Evolutionary conservation across 306 rosid species (phyloP).

Genomic region (Prunus armeniaca): DNA sequence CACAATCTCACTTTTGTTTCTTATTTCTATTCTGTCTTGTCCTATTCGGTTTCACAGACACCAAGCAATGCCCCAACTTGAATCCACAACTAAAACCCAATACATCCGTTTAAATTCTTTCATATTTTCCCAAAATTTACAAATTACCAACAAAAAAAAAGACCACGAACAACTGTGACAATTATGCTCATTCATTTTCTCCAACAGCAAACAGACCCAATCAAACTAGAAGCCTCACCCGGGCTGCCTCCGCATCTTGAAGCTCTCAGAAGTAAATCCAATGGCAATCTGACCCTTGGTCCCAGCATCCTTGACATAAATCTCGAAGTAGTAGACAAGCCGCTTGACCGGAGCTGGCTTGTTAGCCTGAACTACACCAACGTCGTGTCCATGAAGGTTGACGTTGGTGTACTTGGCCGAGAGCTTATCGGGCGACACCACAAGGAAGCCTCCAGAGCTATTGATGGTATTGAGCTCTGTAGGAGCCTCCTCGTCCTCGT

Average conservation of each 20-base stretch:
- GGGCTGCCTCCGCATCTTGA: conserved; percentile 97
- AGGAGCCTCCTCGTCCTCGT: conserved; percentile 71
- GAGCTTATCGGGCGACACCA: conserved; percentile 78
- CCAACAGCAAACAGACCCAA: conserved; percentile 8
- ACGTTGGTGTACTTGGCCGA: conserved; percentile 71
- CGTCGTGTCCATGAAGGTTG: conserved; percentile 89
- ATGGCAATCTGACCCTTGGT: conserved; percentile 80
- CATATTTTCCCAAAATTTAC: neutral
- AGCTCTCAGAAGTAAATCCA: conserved; percentile 81
- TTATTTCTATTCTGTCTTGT: neutral
- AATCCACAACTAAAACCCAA: neutral
- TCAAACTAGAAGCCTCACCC: conserved; percentile 44
- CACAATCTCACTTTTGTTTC: neutral
- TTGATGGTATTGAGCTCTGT: conserved; percentile 84
- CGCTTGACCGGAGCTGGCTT: conserved; percentile 77
- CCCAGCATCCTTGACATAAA: conserved; percentile 86
- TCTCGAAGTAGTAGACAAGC: conserved; percentile 84
- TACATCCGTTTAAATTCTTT: neutral
- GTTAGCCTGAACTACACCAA: conserved; percentile 87
- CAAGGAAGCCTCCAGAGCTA: conserved; percentile 91
- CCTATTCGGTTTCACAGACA: neutral
- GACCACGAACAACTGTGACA: neutral
- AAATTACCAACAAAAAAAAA: neutral
- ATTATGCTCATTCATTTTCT: conserved; percentile 4
- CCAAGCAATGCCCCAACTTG: neutral